phyloP scores from a whole-genome alignment of 2,329 filamentous ascomycete species.

The Alternaria rosae region DNA sequence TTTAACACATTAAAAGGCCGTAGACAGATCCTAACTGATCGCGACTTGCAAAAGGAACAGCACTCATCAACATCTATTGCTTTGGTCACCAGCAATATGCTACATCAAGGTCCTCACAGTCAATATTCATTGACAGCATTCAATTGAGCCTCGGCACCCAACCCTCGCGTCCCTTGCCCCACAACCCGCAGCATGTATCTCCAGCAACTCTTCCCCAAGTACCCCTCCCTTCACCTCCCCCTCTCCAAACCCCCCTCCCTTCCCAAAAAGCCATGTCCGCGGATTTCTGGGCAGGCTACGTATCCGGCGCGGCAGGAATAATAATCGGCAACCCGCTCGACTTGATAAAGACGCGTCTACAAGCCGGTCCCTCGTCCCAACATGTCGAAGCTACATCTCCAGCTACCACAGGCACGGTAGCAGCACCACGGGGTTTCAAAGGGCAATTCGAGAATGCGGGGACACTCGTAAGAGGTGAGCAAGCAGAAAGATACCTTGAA shows the following conservation, averaged over 20 bases:
- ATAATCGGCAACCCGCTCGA: slow-evolving; percentile 88
- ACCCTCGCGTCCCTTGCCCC: slow-evolving; percentile 24
- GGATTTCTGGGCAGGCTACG: slow-evolving; percentile 93
- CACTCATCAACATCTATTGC: not conserved
- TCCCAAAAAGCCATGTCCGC: slow-evolving; percentile 68
- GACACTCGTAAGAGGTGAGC: slow-evolving; percentile 48
- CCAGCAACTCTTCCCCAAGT: slow-evolving; percentile 8
- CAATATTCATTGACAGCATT: not conserved
- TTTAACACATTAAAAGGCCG: too few species aligned
- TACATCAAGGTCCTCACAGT: not conserved
- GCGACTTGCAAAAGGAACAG: not conserved
- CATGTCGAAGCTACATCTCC: slow-evolving; percentile 14
- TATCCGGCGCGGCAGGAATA: slow-evolving; percentile 85
- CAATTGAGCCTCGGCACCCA: not conserved
- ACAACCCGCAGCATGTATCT: slow-evolving; percentile 6
- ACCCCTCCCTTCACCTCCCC: slow-evolving; percentile 23
- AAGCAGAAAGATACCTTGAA: not conserved
- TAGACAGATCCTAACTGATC: too few species aligned
- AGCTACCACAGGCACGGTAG: slow-evolving; percentile 2
- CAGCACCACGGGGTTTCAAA: slow-evolving; percentile 30
- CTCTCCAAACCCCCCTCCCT: not conserved
- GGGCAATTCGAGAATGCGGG: slow-evolving; percentile 48
- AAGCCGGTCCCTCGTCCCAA: slow-evolving; percentile 62
- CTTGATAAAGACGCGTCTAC: slow-evolving; percentile 79
- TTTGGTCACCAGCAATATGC: not conserved